A percentile compares a stretch with the other conserved stretches of the same genome.
Evolutionary conservation across 257 asterid genomes (phyloP).

Genomic region (Solanum arcanum): DNA sequence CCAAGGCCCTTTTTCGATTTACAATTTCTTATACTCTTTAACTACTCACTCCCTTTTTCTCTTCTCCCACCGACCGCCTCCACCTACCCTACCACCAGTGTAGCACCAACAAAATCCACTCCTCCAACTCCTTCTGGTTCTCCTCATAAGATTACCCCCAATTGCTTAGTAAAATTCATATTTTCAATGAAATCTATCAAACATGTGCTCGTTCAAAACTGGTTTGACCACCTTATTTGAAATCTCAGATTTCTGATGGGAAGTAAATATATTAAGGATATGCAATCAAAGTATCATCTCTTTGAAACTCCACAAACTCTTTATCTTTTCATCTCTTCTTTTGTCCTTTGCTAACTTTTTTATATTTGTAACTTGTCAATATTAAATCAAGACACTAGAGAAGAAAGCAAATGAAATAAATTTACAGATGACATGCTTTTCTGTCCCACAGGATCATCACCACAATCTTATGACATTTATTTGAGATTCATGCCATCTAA

Average conservation of each 20-base stretch:
- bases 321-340: background rate
- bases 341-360: background rate
- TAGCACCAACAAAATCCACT: slow-evolving; percentile 19
- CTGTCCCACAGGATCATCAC: background rate
- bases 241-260: background rate
- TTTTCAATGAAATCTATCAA: background rate
- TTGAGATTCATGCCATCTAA: background rate
- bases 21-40: background rate
- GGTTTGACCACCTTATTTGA: background rate
- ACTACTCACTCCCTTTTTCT: background rate
- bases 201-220: background rate
- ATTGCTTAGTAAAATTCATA: too few species aligned
- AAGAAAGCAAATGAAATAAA: background rate
- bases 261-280: background rate
- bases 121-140: slow-evolving; percentile 23
- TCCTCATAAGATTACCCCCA: slow-evolving; percentile 11
- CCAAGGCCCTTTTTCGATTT: background rate
- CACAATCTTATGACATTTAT: background rate
- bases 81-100: background rate
- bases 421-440: background rate
- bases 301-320: background rate
- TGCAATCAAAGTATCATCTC: background rate
- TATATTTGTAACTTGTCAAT: background rate
- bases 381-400: background rate
- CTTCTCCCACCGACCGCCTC: background rate